Percentiles rank a stretch among this genome's conserved stretches.
phyloP scores from a whole-genome alignment of 2,329 filamentous ascomycete genomes.

The Curvularia sp. region DNA sequence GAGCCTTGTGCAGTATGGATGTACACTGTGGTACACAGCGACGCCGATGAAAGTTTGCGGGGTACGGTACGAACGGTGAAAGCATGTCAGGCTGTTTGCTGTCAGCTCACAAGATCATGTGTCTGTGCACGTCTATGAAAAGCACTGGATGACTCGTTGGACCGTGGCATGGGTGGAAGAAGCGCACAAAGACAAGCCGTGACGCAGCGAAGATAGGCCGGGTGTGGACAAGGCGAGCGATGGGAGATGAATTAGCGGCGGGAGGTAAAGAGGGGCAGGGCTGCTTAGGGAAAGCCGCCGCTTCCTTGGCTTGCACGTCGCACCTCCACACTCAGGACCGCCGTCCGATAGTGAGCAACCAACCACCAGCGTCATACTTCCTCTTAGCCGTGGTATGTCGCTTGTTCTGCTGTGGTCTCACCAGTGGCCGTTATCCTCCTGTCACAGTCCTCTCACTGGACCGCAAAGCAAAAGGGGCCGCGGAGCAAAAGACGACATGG shows the following conservation, averaged over 20 bases:
- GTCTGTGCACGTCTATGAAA: background rate
- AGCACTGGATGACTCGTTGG: background rate
- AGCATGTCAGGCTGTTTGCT: background rate
- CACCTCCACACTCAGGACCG: background rate
- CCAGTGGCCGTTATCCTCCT: background rate
- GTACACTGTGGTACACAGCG: background rate
- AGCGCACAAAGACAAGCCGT: background rate
- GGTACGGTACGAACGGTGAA: background rate
- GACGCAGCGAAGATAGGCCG: background rate
- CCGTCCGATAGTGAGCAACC: background rate
- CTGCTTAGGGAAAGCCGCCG: background rate
- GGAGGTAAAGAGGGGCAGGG: background rate
- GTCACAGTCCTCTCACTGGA: background rate
- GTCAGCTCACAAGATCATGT: background rate
- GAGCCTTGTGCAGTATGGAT: background rate
- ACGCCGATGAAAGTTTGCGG: background rate
- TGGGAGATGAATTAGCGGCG: background rate
- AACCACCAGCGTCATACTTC: constrained; percentile 4
- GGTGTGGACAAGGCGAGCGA: background rate
- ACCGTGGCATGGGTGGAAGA: background rate
- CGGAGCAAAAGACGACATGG: constrained; percentile 11
- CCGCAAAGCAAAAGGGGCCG: constrained; percentile 3
- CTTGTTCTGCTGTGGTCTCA: background rate
- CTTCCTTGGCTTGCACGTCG: background rate
- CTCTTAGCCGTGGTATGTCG: background rate